Evolutionary conservation across 108 stramenopile genomes (phyloP).

Genomic region (Nannochloropsis oceanica): DNA sequence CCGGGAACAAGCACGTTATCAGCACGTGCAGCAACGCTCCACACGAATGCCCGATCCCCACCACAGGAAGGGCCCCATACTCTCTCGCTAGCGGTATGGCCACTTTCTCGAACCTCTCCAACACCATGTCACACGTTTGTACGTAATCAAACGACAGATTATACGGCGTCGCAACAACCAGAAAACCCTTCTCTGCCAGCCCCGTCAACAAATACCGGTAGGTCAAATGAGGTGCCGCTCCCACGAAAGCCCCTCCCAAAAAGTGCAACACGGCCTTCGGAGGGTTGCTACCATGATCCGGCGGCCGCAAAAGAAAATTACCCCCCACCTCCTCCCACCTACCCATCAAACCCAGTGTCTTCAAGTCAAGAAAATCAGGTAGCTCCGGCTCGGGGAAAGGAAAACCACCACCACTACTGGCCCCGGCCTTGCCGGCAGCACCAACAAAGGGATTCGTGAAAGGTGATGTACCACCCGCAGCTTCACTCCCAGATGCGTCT

Average conservation of each 20-base stretch:
- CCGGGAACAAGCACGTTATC: constrained; percentile 71
- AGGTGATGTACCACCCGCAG: background rate
- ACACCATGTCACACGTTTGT: constrained; percentile 59
- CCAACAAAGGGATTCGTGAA: background rate
- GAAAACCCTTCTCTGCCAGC: constrained; percentile 57
- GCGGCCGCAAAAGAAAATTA: constrained; percentile 26
- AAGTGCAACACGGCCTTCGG: constrained; percentile 55
- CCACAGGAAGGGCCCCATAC: constrained; percentile 75
- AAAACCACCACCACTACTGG: background rate
- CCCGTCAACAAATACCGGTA: constrained; percentile 28
- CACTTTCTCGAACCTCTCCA: constrained; percentile 61
- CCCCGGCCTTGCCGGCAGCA: background rate
- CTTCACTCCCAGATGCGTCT: background rate
- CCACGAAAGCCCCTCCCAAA: constrained; percentile 72
- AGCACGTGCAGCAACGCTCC: constrained; percentile 73
- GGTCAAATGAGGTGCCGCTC: constrained; percentile 68
- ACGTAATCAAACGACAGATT: constrained; percentile 76
- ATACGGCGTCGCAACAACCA: constrained; percentile 83
- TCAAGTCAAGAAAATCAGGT: constrained; percentile 11
- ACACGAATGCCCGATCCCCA: constrained; percentile 75
- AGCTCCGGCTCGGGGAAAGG: background rate
- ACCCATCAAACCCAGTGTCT: constrained; percentile 22
- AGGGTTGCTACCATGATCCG: constrained; percentile 2
- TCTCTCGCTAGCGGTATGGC: constrained; percentile 41
- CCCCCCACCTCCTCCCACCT: constrained; percentile 29